Percentiles rank a stretch among this genome's conserved stretches.
phyloP scores from a whole-genome alignment of 2,329 filamentous ascomycete species.

The Pestalotiopsis sp. region DNA sequence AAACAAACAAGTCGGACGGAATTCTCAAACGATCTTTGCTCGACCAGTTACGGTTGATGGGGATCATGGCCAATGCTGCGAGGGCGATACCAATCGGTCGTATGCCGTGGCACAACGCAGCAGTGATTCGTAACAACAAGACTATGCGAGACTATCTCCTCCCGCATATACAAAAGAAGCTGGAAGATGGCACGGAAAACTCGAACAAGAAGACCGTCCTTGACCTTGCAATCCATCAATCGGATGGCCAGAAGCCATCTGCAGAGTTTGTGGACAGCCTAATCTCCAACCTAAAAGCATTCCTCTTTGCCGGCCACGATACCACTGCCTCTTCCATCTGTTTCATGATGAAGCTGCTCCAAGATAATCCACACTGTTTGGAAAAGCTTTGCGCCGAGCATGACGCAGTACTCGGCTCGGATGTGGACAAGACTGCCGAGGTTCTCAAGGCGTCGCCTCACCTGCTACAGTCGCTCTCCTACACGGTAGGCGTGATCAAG shows the following conservation, averaged over 20 bases:
- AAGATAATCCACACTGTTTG: background rate
- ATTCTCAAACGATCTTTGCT: background rate
- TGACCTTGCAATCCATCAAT: background rate
- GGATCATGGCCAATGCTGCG: background rate
- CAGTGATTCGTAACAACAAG: conserved; percentile 24
- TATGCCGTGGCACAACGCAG: background rate
- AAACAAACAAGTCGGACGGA: background rate
- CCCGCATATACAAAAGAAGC: conserved; percentile 22
- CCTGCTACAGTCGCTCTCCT: background rate
- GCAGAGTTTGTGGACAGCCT: background rate
- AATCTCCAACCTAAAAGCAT: conserved; percentile 20
- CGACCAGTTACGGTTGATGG: background rate
- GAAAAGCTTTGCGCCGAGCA: background rate
- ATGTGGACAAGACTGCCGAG: background rate
- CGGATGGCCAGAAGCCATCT: background rate
- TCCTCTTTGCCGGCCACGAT: conserved; percentile 29
- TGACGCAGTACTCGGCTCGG: background rate
- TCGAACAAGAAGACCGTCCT: background rate
- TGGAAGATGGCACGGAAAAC: background rate
- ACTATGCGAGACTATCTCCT: conserved; percentile 24
- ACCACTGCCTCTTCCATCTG: conserved; percentile 24
- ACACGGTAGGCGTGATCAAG: conserved; percentile 1
- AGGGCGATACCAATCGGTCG: background rate
- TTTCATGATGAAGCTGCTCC: background rate
- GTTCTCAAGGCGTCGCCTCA: background rate